These are phyloP conservation scores for Athelia psychrophila DNA, from an alignment of 1,284 basidiomycete species.

Conservation along the genomic window DNA sequence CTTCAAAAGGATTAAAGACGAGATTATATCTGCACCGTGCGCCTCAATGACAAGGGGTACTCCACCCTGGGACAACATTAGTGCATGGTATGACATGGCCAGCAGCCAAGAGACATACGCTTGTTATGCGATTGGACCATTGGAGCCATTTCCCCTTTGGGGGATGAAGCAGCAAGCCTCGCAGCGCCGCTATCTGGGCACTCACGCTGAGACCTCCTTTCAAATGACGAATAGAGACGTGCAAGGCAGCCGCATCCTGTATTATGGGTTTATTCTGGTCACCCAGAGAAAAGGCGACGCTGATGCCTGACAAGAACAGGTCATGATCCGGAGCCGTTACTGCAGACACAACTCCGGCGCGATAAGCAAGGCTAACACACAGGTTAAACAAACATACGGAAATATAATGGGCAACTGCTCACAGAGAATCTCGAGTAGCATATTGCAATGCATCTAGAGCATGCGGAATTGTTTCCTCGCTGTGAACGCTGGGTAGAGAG, in stretches of 20 bases:
- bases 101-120: constrained; percentile 32
- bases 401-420: not conserved
- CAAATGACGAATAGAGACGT: constrained; percentile 45
- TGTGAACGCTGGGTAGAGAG: not conserved
- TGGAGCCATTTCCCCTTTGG: constrained; percentile 33
- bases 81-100: not conserved
- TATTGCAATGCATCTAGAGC: constrained; percentile 12
- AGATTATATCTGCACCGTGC: constrained; percentile 73
- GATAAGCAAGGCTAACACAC: constrained; percentile 50
- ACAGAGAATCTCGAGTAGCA: constrained; percentile 8
- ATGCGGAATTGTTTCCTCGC: not conserved
- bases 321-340: constrained; percentile 59
- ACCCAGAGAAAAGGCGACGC: constrained; percentile 61
- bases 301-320: constrained; percentile 65
- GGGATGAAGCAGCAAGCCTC: constrained; percentile 55
- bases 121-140: constrained; percentile 52
- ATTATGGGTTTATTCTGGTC: constrained; percentile 67
- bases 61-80: constrained; percentile 32
- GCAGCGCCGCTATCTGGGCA: constrained; percentile 47
- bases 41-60: constrained; percentile 56
- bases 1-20: constrained; percentile 74
- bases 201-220: constrained; percentile 31
- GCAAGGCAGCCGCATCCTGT: constrained; percentile 57
- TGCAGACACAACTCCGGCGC: constrained; percentile 55
- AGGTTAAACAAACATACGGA: not conserved